Conservation (phyloP, 2,329 filamentous ascomycete genomes). For the Pseudocercospora musae region DNA sequence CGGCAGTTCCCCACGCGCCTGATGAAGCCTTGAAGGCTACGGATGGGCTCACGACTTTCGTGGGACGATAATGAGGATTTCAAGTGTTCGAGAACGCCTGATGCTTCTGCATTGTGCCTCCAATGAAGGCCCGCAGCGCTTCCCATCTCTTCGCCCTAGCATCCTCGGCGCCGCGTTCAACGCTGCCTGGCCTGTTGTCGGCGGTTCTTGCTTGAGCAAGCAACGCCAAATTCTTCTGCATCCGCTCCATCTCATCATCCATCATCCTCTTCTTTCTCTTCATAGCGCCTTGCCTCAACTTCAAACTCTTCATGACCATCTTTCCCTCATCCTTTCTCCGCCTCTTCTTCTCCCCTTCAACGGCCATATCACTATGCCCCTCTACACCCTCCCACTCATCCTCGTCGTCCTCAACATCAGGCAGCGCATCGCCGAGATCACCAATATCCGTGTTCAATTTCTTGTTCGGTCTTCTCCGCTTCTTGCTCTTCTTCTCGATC, state of each 20-base stretch:
- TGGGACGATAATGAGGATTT: not conserved
- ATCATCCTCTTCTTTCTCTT: constrained; percentile 81
- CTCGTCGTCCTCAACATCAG: constrained; percentile 53
- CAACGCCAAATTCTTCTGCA: constrained; percentile 77
- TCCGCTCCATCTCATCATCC: constrained; percentile 75
- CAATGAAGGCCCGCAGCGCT: constrained; percentile 78
- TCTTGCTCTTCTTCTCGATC: constrained; percentile 55
- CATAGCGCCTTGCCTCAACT: constrained; percentile 71
- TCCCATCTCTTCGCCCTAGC: constrained; percentile 66
- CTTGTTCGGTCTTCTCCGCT: constrained; percentile 66
- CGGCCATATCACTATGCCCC: constrained; percentile 23
- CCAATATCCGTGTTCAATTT: constrained; percentile 75
- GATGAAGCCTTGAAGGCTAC: not conserved
- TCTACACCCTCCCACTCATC: constrained; percentile 39
- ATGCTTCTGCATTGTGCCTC: constrained; percentile 84
- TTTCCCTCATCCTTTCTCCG: constrained; percentile 51
- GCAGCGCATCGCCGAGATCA: constrained; percentile 75
- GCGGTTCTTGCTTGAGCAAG: constrained; percentile 43
- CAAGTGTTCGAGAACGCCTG: constrained; percentile 58
- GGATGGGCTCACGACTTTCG: not conserved
- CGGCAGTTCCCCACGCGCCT: accelerated
- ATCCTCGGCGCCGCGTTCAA: constrained; percentile 20
- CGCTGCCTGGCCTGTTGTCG: constrained; percentile 26
- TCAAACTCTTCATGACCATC: constrained; percentile 70
- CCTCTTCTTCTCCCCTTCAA: constrained; percentile 8